Base-by-base conservation (phyloP, 345 rosid genomes). In the Acer negundo region DNA sequence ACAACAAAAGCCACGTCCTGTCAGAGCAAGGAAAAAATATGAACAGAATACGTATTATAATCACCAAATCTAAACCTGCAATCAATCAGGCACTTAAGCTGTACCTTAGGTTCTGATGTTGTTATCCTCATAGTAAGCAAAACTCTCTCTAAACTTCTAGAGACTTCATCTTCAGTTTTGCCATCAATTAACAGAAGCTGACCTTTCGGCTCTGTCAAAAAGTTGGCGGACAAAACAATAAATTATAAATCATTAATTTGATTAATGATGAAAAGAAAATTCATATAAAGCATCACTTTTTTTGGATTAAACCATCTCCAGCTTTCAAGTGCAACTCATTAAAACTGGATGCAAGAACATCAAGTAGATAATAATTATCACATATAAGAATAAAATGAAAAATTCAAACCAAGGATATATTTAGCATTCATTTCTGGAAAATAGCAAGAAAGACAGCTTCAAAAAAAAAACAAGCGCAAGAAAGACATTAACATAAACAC, bases 1-100 rank as follows among this genome's bases (percentile, higher is more conserved):
- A 90, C 86, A 75, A 92, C 99, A 80, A 96, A 96, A 69, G 99
- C 99, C 81, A 94, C 93, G 72, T 96, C 97, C 98, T 95, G 82
- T 28, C 47, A 56, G 23, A 38, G 80, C 65, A 69, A 49, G 42
- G 35, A 72, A 58, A 73, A 15, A 40, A 8, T 20, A 46, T 28
- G 72, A 38, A 69, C 10, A 46, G 40, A 74, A 49, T 8, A 46
- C 2, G 3, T 24, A 55, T 23, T 19, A 10, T n/a, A 38, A 11
- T 38, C 44, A 24, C 13, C 40, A 64, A 78, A 62, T 73, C 16
- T 65, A 56, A 66, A 47, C 71, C 31, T 13, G 12, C 56, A 70
- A n/a, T n/a, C 42, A 49, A 69, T 73, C 42, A 55, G 69, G 80
- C 72, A 71, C 46, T 63, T 47, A 76, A 67, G 62, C 76, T 55